A percentile compares a stretch with the other conserved stretches of the same genome.
phyloP scores from a whole-genome alignment of 148 eudicot genomes.

The Agrostemma githago region DNA sequence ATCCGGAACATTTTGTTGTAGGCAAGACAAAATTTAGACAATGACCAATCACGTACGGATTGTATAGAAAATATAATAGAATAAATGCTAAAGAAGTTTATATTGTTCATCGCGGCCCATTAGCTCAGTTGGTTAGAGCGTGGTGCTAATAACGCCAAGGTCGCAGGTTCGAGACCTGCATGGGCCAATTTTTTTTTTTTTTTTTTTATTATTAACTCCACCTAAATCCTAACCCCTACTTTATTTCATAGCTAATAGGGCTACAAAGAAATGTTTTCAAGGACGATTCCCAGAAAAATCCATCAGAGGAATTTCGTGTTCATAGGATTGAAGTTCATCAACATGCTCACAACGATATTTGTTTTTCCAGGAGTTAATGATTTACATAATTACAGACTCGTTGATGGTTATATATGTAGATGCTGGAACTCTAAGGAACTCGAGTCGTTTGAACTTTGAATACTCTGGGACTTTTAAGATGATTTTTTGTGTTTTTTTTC shows the following conservation, averaged over 20 bases:
- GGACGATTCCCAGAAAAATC: too few relatives aligned
- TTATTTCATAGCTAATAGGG: too few relatives aligned
- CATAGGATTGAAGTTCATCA: too few relatives aligned
- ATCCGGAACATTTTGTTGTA: too few relatives aligned
- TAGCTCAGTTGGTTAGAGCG: conserved; percentile 76
- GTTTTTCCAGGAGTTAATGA: not conserved
- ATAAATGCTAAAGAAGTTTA: too few relatives aligned
- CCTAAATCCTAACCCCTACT: too few relatives aligned
- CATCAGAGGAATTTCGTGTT: too few relatives aligned
- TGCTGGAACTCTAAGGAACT: not conserved
- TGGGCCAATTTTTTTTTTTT: conserved; percentile 36
- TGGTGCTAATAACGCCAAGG: conserved; percentile 96
- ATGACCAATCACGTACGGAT: too few relatives aligned
- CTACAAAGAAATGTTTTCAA: too few relatives aligned
- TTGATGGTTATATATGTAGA: not conserved
- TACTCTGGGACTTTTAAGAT: conserved; percentile 26
- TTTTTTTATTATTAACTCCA: too few relatives aligned
- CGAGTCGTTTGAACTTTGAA: not conserved
- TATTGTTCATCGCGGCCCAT: conserved; percentile 29
- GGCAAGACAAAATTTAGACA: too few relatives aligned
- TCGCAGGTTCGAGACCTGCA: conserved; percentile 88
- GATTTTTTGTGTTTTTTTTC: conserved; percentile 59
- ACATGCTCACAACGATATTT: not conserved
- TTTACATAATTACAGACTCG: not conserved
- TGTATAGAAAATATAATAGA: too few relatives aligned